Base-by-base conservation (phyloP, 2,329 filamentous ascomycete species). In the Mollisiaceae sp. region DNA sequence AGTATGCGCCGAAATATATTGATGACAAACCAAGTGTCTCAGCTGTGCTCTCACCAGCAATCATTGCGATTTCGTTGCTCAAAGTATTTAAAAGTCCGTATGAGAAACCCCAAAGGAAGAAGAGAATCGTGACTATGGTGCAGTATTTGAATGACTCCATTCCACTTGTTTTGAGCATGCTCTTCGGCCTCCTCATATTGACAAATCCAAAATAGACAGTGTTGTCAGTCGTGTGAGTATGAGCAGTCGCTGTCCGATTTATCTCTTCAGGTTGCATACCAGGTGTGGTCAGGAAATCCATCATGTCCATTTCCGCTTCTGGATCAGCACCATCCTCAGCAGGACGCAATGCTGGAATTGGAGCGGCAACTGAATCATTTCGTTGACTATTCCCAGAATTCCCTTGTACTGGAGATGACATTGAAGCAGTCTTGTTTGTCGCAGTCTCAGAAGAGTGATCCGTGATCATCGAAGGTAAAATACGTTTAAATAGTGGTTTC, bases 61-160 rank as follows among this genome's bases (percentile, higher is more conserved):
- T 84, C 14, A 78, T 74, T 41, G 89, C 86, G 60, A 93, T 89
- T 27, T 87, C 87, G 22, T 83, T 84, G 75, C 97, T 97, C 35
- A 97, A 84, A 0, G 89, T 90, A 73, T 95, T 93, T 6, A 97
- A 82, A 1, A 97, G 83, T 0, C 94, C 94, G 72, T 97, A 97
- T 0, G 93, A 93, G 65, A 97, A 90, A 0, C 94, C 94, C 93
- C 93, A 97, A 2, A 97, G 81, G 69, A 97, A 88, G 78, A 97
- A 97, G 0, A 97, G 81, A 8, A 94, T 85, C 0, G 91, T 92
- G 24, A 96, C 92, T 68, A 92, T 82, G 18, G 85, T 83, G 73
- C 91, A 89, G 69, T 92, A 92, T 69, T 88, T 90, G 70, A 91
- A 79, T 0, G 89, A 91, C 68, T 93, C 90, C 12, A 78, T 75